A percentile compares a stretch with the other conserved stretches of the same genome.
Conservation (phyloP, 2,329 filamentous ascomycete genomes). For the Penicillium sp. region DNA sequence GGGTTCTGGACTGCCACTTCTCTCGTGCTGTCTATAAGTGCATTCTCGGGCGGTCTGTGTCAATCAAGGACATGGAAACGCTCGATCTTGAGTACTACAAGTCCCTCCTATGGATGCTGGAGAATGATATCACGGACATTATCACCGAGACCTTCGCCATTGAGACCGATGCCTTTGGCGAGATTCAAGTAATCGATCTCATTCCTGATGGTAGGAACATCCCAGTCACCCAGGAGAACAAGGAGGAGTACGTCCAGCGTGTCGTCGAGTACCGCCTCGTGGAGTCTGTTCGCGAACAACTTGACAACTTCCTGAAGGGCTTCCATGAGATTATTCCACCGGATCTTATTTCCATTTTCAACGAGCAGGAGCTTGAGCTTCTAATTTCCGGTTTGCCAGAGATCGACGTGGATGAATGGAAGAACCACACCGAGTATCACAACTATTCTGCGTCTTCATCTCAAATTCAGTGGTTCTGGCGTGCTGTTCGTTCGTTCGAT, state of each 20-base stretch:
- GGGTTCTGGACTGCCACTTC: conserved; percentile 96
- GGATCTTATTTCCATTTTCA: conserved; percentile 94
- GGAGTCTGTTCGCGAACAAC: conserved; percentile 88
- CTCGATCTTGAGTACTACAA: conserved; percentile 99
- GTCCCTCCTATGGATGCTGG: conserved; percentile 95
- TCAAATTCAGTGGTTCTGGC: conserved; percentile 99
- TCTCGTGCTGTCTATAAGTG: conserved; percentile 98
- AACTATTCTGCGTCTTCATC: conserved; percentile 93
- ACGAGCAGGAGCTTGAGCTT: conserved; percentile 94
- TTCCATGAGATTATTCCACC: conserved; percentile 98
- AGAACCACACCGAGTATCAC: conserved; percentile 97
- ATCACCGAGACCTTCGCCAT: conserved; percentile 95
- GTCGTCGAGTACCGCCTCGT: conserved; percentile 93
- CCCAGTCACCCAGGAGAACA: conserved; percentile 94
- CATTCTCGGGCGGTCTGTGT: conserved; percentile 90
- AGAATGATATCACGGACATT: conserved; percentile 97
- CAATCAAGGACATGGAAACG: conserved; percentile 98
- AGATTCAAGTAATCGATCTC: conserved; percentile 81
- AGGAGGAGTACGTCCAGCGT: conserved; percentile 92
- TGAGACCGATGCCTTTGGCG: conserved; percentile 91
- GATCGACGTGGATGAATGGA: conserved; percentile 98
- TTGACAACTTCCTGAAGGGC: conserved; percentile 83
- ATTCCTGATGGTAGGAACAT: conserved; percentile 86
- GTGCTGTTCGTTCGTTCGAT: conserved; percentile 93
- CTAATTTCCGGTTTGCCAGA: conserved; percentile 95